These are phyloP conservation scores for Melampsora larici-populina DNA, from an alignment of 1,284 basidiomycete genomes.

Conservation along the genomic window DNA sequence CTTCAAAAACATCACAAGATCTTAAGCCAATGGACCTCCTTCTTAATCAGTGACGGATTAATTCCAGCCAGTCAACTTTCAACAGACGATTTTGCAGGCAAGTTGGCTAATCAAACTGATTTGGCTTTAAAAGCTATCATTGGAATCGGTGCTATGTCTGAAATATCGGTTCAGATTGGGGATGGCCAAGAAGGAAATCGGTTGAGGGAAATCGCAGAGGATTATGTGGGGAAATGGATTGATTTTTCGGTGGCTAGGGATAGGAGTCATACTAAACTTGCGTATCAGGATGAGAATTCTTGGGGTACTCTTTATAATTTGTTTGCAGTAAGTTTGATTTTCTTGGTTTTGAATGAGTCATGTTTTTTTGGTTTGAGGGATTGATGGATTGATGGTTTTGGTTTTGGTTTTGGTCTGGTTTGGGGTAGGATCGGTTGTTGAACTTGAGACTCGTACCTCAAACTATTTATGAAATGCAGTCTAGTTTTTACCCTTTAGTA, in stretches of 20 bases:
- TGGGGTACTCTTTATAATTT: constrained; percentile 54
- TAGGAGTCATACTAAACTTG: constrained; percentile 52
- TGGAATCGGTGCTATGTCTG: constrained; percentile 51
- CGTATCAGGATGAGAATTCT: constrained; percentile 52
- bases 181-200: constrained; percentile 47
- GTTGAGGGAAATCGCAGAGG: constrained; percentile 49
- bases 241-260: constrained; percentile 45
- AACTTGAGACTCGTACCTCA: constrained; percentile 52
- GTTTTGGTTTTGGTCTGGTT: no score
- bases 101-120: constrained; percentile 52
- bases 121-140: constrained; percentile 52
- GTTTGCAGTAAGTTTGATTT: constrained; percentile 50
- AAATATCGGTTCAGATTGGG: constrained; percentile 49
- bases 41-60: constrained; percentile 51
- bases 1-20: constrained; percentile 50
- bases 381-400: neutral
- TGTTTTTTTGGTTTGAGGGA: no score
- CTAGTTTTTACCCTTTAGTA: constrained; percentile 50
- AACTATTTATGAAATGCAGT: constrained; percentile 52
- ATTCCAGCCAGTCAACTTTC: constrained; percentile 52
- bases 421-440: constrained; percentile 53
- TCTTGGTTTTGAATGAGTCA: constrained; percentile 14
- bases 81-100: constrained; percentile 53
- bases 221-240: constrained; percentile 49
- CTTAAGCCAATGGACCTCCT: constrained; percentile 52